phyloP scores from a whole-genome alignment of 768 basidiomycete genomes.

The Trametes elegans region DNA sequence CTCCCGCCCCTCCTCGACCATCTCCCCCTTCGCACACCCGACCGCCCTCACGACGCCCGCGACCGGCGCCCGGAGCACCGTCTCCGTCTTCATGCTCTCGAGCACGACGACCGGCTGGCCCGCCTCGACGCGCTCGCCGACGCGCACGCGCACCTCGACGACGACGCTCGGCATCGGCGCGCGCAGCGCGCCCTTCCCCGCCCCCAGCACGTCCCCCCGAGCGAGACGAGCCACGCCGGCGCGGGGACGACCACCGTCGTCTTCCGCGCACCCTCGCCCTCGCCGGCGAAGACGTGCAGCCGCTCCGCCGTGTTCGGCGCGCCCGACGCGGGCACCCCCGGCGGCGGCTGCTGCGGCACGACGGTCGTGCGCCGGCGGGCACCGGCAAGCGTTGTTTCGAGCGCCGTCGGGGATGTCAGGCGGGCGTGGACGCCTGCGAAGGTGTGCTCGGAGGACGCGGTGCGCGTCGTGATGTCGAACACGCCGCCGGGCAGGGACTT shows the following conservation, averaged over 20 bases:
- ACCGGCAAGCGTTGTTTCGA: constrained; percentile 53
- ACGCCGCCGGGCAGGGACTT: constrained; percentile 23
- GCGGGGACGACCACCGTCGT: constrained; percentile 60
- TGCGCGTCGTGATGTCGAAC: constrained; percentile 49
- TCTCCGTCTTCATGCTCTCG: constrained; percentile 99
- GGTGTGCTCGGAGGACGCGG: constrained; percentile 30
- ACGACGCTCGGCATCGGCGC: constrained; percentile 95
- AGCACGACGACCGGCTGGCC: constrained; percentile 81
- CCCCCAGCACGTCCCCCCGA: constrained; percentile 55
- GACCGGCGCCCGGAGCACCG: constrained; percentile 69
- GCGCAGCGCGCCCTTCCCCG: constrained; percentile 62
- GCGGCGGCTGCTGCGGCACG: constrained; percentile 63
- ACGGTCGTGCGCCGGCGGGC: constrained; percentile 60
- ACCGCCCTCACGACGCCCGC: constrained; percentile 71
- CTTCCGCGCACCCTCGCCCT: too few relatives aligned
- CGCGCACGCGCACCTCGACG: constrained; percentile 79
- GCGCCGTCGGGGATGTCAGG: constrained; percentile 50
- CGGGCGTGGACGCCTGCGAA: constrained; percentile 56
- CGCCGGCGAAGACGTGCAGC: constrained; percentile 68
- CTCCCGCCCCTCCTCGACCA: constrained; percentile 86
- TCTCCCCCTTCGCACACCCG: constrained; percentile 80
- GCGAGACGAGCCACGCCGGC: constrained; percentile 66
- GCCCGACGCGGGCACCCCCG: constrained; percentile 50
- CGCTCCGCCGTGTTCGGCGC: constrained; percentile 62
- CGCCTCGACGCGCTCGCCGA: constrained; percentile 76